Base-by-base conservation (phyloP, 139 green algal genomes). In the Tetraselmis striata region DNA sequence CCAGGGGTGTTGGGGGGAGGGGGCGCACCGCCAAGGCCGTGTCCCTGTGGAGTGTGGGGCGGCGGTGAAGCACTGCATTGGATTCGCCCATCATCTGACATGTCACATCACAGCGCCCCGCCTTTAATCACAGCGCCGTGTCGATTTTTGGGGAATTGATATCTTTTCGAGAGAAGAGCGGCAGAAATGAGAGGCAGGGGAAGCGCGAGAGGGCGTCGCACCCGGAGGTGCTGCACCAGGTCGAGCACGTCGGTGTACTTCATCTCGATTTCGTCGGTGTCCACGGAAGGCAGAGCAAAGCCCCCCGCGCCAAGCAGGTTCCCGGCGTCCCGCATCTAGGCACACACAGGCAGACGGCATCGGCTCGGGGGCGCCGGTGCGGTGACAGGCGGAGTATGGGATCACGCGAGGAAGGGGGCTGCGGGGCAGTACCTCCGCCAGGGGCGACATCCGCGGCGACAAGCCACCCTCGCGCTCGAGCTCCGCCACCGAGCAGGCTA, bases 401-500 rank as follows among this genome's bases (percentile, higher is more conserved):
- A n/a, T n/a, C n/a, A n/a, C n/a, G n/a, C n/a, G 76, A n/a, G 25
- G 25, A 29, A 24, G n/a, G 76, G 11, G n/a, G n/a, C n/a, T n/a
- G n/a, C n/a, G n/a, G n/a, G 23, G 29, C 2, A 29, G 0, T 29
- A 94, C 92, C 87, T 93, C 89, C 2, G 87, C 93, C 2, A 97
- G 84, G 1, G 93, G 93, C 11, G 94, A 96, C 1, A 95, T 85
- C 23, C 94, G 81, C 23, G 88, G 82, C 1, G 90, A 95, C 0
- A 97, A 89, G 25, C 93, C 93, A 24, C 94, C 94, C 86, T 97
- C 90, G 2, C 89, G 32, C 80, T 97, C 93, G 77, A 93, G 83
- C 81, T 97, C 90, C 28, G 94, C 93, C 28, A 97, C 77, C 1
- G 86, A 87, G 77, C 90, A 95, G 0, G 91, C 88, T 22, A 96